Base-by-base conservation (phyloP, 2,329 filamentous ascomycete genomes). In the Phialophora expanda region DNA sequence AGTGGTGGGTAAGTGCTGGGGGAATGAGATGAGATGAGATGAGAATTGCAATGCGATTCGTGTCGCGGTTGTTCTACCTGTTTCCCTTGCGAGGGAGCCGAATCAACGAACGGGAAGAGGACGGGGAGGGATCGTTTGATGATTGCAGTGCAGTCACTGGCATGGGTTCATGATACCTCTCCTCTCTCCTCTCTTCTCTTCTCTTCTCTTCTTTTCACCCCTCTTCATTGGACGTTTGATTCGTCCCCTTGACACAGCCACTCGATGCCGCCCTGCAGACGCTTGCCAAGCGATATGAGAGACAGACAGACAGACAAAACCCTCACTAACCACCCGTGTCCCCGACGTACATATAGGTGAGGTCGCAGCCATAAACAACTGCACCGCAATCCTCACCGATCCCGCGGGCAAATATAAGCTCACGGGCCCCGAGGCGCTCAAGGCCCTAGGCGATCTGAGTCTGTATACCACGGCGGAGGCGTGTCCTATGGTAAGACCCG, bases 401-500 rank as follows among this genome's bases (percentile, higher is more conserved):
- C 78, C 81, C 0, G 63, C 22, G 8, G 63, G 63, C 3, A 48
- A 72, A 3, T 85, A 83, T 73, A 78, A 76, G 2, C 72, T 86
- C 48, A 77, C 75, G 0, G 71, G 79, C 0, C 56, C 71, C 8
- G 77, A 81, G 61, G 79, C 82, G 0, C 71, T 79, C n/a, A 73
- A 70, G 2, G 84, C 84, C 0, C 85, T 84, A 69, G 67, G 74
- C 3, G 71, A 78, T 22, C 73, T 87, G 24, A 80, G 80, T 7
- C 73, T 87, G 3, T 86, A 87, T 74, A 87, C 85, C 30, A 87
- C 84, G 72, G 85, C 81, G 1, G 85, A 87, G 73, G 82, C 81
- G 64, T 87, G 85, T 72, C 82, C 84, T 3, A 87, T 86, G 81
- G 73, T 76, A 69, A 61, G 66, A 30, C 62, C 17, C 20, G 30